Base-by-base conservation (phyloP, 352 stramenopile genomes). In the Hyaloperonospora arabidopsidis region DNA sequence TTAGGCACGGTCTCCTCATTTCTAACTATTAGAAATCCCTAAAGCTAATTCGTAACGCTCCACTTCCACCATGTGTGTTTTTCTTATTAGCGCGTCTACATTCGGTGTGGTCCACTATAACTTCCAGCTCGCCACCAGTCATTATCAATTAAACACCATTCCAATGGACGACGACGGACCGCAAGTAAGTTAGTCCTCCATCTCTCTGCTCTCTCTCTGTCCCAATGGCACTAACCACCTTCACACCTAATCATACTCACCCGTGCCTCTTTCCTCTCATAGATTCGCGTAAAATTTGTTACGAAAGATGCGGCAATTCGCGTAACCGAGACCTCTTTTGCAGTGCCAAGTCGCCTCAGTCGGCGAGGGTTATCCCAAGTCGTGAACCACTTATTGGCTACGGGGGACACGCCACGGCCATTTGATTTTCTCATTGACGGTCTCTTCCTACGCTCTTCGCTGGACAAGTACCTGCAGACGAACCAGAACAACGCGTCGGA, bases 221-320 rank as follows among this genome's bases (percentile, higher is more conserved):
- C 1, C 8, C 10, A 6, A 15, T 23, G 22, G 15, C 15, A 17
- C 2, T 10, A 1, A 14, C 7, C 14, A 7, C 8, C 5, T 23
- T 11, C 25, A 39, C 18, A 28, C 25, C 28, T 25, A 46, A 52
- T 35, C 6, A 7, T 29, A 29, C 25, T 29, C 3, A 29, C 25
- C 25, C 25, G 25, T 15, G 17, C 6, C 29, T 44, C 25, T 17
- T 23, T 2, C 11, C 11, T 10, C 22, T 17, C 39, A 15, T 49
- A 95, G 83, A 73, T 96, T 56, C 84, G 84, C 41, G 86, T 96
- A 21, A 92, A 93, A 53, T 96, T 96, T 63, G 77, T 95, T 45
- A 96, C 86, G 22, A 91, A 94, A 58, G 76, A 95, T 70, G 72
- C 67, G 23, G 70, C 82, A 25, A 89, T 96, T 62, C 76, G 84